Evolutionary conservation across 2,329 filamentous ascomycete species (phyloP).

Genomic region (Acarospora socialis): DNA sequence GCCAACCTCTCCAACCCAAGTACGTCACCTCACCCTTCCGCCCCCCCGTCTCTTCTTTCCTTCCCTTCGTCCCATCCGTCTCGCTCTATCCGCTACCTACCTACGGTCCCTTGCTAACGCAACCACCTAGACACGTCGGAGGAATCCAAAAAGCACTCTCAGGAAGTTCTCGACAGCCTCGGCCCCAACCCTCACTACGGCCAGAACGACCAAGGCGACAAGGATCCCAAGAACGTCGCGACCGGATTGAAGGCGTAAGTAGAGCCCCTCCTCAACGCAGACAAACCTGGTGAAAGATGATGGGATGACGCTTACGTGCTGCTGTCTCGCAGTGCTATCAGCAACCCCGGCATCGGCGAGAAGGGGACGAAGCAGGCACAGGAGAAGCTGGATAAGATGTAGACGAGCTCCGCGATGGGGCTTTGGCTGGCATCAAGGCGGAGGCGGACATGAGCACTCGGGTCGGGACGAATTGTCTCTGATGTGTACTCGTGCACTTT

Average conservation of each 20-base stretch:
- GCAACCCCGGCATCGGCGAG: conserved; percentile 8
- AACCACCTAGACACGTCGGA: conserved; percentile 27
- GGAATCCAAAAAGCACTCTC: conserved; percentile 32
- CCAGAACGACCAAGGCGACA: conserved; percentile 28
- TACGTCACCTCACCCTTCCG: conserved; percentile 17
- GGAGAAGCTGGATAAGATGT: conserved; percentile 10
- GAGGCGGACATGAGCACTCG: no score
- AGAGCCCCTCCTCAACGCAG: no score
- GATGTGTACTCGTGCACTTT: no score
- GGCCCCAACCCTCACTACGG: conserved; percentile 33
- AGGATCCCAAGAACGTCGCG: conserved; percentile 18
- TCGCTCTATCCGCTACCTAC: not conserved
- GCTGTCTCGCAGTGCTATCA: no score
- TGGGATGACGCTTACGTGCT: no score
- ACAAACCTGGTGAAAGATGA: no score
- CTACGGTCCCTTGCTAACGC: not conserved
- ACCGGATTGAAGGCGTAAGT: conserved; percentile 13
- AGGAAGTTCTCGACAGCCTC: conserved; percentile 27
- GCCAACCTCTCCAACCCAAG: conserved; percentile 36
- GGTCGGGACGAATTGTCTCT: no score
- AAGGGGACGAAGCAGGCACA: conserved; percentile 9
- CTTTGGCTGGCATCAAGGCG: no score
- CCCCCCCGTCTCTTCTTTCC: conserved; percentile 2
- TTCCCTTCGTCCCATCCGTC: not conserved
- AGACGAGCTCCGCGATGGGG: no score